These are phyloP conservation scores for Paspalum notatum DNA, from an alignment of 176 grass and related monocot genomes.

Conservation along the genomic window DNA sequence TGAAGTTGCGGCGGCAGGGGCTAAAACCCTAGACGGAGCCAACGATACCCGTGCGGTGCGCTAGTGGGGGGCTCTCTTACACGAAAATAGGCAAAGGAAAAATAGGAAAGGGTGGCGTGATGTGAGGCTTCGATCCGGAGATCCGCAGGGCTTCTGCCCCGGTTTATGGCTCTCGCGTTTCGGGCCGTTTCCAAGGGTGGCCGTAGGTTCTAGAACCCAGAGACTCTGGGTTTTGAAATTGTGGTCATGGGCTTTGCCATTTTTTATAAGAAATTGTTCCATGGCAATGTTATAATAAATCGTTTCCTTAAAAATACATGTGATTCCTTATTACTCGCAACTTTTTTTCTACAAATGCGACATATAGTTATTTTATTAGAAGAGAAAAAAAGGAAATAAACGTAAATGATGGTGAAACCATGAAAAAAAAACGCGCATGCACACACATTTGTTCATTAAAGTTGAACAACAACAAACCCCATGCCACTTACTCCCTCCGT, in stretches of 20 bases:
- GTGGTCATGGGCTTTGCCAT: not conserved
- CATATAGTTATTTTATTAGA: no score
- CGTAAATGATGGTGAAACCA: no score
- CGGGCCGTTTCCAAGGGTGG: slow-evolving; percentile 21
- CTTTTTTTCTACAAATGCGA: no score
- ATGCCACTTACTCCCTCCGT: no score
- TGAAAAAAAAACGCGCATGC: no score
- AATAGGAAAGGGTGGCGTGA: not conserved
- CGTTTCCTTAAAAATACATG: no score
- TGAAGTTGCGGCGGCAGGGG: slow-evolving; percentile 21
- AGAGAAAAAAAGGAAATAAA: no score
- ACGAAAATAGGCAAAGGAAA: slow-evolving; percentile 37
- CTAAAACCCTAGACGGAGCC: slow-evolving; percentile 81
- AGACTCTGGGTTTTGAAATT: not conserved
- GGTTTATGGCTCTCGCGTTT: slow-evolving; percentile 18
- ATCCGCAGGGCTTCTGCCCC: slow-evolving; percentile 21
- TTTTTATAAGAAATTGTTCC: not conserved
- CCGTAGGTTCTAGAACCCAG: slow-evolving; percentile 21
- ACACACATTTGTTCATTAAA: no score
- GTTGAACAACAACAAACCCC: no score
- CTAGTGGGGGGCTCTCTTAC: slow-evolving; percentile 29
- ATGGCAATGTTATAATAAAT: not conserved
- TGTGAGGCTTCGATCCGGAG: not conserved
- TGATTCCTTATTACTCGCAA: no score
- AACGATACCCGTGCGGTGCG: slow-evolving; percentile 35